Evolutionary conservation across 169 alveolate genomes (phyloP).

Genomic region (Eimeria maxima): DNA sequence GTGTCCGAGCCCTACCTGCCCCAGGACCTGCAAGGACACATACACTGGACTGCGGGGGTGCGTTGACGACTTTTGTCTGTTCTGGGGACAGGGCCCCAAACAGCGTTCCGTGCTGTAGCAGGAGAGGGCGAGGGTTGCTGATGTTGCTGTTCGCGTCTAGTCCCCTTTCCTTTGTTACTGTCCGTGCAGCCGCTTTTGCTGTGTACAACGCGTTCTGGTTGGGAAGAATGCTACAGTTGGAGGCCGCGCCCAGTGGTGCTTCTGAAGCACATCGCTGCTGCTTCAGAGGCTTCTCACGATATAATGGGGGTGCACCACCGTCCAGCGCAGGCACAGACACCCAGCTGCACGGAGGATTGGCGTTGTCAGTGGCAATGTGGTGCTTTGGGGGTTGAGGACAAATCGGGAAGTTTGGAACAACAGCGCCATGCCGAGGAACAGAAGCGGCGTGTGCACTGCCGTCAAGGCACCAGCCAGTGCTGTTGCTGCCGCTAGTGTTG

Average conservation of each 20-base stretch:
- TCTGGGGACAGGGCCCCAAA: conserved; percentile 87
- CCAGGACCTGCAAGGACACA: conserved; percentile 92
- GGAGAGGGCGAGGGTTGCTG: background rate
- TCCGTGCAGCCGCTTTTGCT: background rate
- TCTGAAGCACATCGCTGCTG: background rate
- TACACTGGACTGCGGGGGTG: conserved; percentile 84
- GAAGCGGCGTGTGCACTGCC: background rate
- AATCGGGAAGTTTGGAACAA: background rate
- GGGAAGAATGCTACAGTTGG: background rate
- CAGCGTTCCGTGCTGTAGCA: conserved; percentile 83
- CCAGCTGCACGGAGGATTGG: background rate
- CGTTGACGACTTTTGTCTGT: conserved; percentile 88
- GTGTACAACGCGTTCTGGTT: background rate
- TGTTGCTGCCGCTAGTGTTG: background rate
- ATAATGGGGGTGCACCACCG: background rate
- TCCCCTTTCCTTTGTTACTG: background rate
- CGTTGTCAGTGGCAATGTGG: background rate
- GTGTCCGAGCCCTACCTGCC: conserved; percentile 85
- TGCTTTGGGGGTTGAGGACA: background rate
- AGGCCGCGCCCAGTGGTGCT: background rate
- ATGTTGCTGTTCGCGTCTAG: background rate
- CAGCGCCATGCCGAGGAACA: background rate
- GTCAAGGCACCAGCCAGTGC: background rate
- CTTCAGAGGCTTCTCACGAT: conserved; percentile 1
- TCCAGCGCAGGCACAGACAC: background rate